phyloP scores from a whole-genome alignment of 306 rosid species.

The Hippophae gyantsensis region DNA sequence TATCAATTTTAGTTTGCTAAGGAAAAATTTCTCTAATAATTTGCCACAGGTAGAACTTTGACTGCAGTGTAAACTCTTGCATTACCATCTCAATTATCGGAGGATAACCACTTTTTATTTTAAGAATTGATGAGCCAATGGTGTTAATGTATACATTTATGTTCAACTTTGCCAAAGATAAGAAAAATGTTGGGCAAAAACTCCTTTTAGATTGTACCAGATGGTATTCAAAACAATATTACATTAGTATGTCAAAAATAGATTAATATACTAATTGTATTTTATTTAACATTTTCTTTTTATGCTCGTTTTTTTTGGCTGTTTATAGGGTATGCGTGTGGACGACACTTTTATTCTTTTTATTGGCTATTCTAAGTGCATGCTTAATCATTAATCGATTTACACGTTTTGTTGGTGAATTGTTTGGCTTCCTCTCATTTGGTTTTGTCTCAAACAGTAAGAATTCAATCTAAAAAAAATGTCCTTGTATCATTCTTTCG shows the following conservation, averaged over 20 bases:
- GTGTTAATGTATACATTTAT: too few species aligned
- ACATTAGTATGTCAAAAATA: constrained; percentile 1
- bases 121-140: constrained; percentile 94
- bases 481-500: constrained; percentile 83
- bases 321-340: constrained; percentile 86
- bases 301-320: constrained; percentile 11
- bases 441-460: too few species aligned
- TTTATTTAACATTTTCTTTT: constrained; percentile 20
- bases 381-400: too few species aligned
- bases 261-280: constrained; percentile 10
- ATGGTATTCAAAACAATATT: constrained; percentile 53
- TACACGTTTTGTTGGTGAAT: too few species aligned
- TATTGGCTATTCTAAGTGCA: too few species aligned
- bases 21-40: too few species aligned
- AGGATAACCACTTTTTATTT: constrained; percentile 94
- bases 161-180: constrained; percentile 76
- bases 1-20: too few species aligned
- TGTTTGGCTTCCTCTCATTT: too few species aligned
- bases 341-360: constrained; percentile 82
- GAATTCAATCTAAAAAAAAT: constrained; percentile 91
- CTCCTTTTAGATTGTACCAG: constrained; percentile 85
- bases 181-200: constrained; percentile 76
- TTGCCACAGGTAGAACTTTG: constrained; percentile 19
- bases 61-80: constrained; percentile 97
- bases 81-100: too few species aligned